Conservation (phyloP, 495 filamentous ascomycete genomes). For the Elaphomyces granulatus region DNA sequence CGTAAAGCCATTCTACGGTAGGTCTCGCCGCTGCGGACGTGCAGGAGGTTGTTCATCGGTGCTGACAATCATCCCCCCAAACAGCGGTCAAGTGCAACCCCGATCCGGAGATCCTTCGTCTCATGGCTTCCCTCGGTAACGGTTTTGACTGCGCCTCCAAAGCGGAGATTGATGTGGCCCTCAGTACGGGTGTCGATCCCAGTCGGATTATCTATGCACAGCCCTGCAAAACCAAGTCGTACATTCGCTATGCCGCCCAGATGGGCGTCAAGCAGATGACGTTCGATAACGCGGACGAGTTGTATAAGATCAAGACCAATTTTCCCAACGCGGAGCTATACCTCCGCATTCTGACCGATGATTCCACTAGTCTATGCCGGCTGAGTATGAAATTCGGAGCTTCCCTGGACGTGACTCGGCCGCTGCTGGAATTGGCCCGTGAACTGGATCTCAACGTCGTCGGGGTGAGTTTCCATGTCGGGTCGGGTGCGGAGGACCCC, state of each 20-base stretch:
- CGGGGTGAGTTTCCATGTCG: constrained; percentile 95
- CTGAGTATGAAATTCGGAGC: constrained; percentile 96
- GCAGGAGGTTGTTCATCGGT: neutral
- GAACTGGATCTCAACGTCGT: constrained; percentile 89
- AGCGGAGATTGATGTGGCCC: constrained; percentile 82
- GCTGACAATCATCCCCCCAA: neutral
- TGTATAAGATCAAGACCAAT: constrained; percentile 89
- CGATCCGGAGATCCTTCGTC: constrained; percentile 73
- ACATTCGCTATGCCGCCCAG: constrained; percentile 74
- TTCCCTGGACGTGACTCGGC: constrained; percentile 61
- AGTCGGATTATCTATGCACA: constrained; percentile 96
- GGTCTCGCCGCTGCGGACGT: constrained; percentile 20
- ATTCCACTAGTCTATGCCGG: constrained; percentile 84
- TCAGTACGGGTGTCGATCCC: constrained; percentile 72
- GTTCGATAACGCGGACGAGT: constrained; percentile 94
- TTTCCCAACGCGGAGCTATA: constrained; percentile 83
- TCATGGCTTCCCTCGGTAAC: constrained; percentile 74
- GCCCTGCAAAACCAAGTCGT: constrained; percentile 98
- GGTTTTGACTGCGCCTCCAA: constrained; percentile 99
- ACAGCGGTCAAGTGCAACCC: constrained; percentile 97
- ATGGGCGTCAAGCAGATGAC: constrained; percentile 94
- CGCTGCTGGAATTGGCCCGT: constrained; percentile 67
- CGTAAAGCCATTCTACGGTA: constrained; percentile 95
- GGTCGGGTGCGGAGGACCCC: constrained; percentile 87
- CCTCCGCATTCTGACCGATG: constrained; percentile 89